Evolutionary conservation across 352 stramenopile species (phyloP), one percentile per base, ranked within the genome.

Genomic region (Phytopythium litorale): DNA sequence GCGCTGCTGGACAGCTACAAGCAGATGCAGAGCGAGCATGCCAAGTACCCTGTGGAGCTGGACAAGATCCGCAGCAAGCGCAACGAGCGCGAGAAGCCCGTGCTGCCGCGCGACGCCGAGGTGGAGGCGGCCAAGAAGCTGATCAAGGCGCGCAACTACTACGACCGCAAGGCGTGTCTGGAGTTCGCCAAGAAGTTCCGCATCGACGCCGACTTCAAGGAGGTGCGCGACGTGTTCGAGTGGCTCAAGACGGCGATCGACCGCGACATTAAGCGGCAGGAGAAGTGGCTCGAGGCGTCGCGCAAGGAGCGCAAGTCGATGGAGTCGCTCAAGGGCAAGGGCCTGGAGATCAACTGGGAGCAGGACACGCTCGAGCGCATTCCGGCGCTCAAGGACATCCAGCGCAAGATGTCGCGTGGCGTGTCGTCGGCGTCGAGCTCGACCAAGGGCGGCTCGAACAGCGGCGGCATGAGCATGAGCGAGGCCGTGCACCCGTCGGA

Each of bases 81-180:
- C 55, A 85, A 76, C 38, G 82, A 90, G 48, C 86, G 86, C 45
- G 84, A 91, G 63, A 82, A 83, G 55, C 81, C 84, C 1, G 79
- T 85, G 56, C 52, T 76, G 46, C 80, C 83, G 19, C 82, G 83
- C 57, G 84, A 93, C 23, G 72, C 82, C 2, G 86, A 95, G 67
- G 70, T 95, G 19, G 86, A 95, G 43, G 70, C 72, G 11, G 84
- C 81, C 38, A 91, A 91, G 67, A 78, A 75, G 53, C 67, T 95
- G 19, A 84, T 95, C 62, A 93, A 95, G 71, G 82, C 84, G 53
- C 86, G 86, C 63, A 95, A 95, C 75, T 95, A 93, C 79, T 95
- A 95, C 76, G 86, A 95, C 67, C 76, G 78, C 23, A 89, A 88
- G 66, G 83, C 86, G 23, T 95, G 86, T 62, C 70, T 68, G 12